phyloP scores from a whole-genome alignment of 1,139 yeast genomes.

The Taphrina populina region DNA sequence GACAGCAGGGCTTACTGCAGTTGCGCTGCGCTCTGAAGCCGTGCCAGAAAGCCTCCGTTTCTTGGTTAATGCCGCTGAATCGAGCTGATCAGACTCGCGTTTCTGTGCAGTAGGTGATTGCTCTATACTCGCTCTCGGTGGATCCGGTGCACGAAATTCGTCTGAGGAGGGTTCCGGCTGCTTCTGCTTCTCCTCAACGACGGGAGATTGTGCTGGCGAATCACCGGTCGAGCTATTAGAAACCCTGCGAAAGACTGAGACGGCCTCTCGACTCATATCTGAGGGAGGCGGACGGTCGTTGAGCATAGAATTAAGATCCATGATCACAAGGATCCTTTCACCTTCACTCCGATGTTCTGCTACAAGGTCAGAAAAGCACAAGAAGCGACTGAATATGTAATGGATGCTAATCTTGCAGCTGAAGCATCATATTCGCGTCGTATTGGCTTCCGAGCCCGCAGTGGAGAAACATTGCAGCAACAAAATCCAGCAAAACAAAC shows the following conservation, averaged over 20 bases:
- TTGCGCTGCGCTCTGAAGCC: background rate
- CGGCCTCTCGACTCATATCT: conserved; percentile 12
- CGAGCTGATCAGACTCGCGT: conserved; percentile 8
- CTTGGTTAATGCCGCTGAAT: too few species aligned
- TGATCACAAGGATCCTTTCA: too few species aligned
- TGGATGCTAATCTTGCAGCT: too few species aligned
- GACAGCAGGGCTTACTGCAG: too few species aligned
- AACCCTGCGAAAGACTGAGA: conserved; percentile 15
- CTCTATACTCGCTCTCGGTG: background rate
- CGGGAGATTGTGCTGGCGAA: conserved; percentile 14
- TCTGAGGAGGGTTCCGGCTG: background rate
- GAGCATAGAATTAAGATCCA: conserved; percentile 26
- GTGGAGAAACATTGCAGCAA: too few species aligned
- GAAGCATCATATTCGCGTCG: too few species aligned
- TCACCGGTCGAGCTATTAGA: conserved; percentile 12
- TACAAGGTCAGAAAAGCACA: too few species aligned
- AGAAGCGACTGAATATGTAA: too few species aligned
- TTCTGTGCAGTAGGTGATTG: background rate
- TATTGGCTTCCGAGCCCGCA: too few species aligned
- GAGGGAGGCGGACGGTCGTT: conserved; percentile 10
- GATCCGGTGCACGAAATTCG: background rate
- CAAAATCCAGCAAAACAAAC: too few species aligned
- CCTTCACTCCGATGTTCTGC: too few species aligned
- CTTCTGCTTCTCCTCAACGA: background rate
- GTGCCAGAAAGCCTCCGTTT: background rate